Evolutionary conservation across 345 rosid species (phyloP).

Genomic region (Moringa oleifera): DNA sequence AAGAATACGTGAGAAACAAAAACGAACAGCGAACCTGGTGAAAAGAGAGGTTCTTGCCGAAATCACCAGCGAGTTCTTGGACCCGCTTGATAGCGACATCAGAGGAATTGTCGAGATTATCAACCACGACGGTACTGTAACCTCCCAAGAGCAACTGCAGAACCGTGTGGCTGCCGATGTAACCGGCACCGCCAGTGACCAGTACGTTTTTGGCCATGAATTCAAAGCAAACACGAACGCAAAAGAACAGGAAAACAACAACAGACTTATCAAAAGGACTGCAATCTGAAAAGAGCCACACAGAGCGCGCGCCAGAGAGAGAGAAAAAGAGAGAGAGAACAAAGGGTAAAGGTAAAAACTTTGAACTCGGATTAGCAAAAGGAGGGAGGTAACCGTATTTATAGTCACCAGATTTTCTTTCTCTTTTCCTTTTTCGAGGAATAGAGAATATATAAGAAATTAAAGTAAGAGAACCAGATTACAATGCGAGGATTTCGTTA

Average conservation of each 20-base stretch:
- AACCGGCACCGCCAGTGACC: conserved; percentile 98
- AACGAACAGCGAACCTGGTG: conserved; percentile 45
- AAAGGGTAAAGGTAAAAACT: conserved; percentile 9
- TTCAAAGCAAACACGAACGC: not conserved
- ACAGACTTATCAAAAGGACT: not conserved
- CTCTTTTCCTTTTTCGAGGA: not conserved
- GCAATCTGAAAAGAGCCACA: too few species aligned
- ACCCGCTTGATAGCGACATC: conserved; percentile 57
- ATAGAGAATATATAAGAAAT: not conserved
- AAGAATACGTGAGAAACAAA: not conserved
- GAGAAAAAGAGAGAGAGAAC: conserved; percentile 11
- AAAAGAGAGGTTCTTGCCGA: conserved; percentile 51
- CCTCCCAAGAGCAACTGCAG: conserved; percentile 80
- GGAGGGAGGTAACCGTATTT: conserved; percentile 5
- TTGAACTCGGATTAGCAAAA: conserved; percentile 2
- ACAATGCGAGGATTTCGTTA: not conserved
- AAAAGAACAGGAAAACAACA: not conserved
- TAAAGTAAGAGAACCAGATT: not conserved
- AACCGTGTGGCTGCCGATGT: conserved; percentile 95
- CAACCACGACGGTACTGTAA: conserved; percentile 62
- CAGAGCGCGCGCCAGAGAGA: conserved; percentile 5
- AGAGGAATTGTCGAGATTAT: conserved; percentile 82
- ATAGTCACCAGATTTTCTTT: not conserved
- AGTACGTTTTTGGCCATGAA: conserved; percentile 44
- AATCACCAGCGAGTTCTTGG: conserved; percentile 56